These are phyloP conservation scores for Volutella citrinella DNA, from an alignment of 2,329 filamentous ascomycete species.

Conservation along the genomic window DNA sequence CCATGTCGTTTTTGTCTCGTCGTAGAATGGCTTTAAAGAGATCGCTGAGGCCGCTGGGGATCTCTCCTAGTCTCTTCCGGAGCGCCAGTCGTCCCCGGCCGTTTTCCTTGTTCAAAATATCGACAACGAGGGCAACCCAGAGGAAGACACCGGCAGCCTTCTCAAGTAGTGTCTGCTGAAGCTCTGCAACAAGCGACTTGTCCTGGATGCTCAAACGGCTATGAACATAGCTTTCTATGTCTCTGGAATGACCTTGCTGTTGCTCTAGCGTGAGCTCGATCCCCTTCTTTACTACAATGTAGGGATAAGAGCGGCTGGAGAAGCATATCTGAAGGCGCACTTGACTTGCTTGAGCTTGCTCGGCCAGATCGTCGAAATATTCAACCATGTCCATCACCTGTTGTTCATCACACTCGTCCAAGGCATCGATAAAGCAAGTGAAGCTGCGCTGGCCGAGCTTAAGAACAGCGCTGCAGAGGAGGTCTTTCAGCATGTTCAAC, in stretches of 20 bases:
- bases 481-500: background rate
- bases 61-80: background rate
- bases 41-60: slow-evolving; percentile 1
- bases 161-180: too few species aligned
- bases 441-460: background rate
- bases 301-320: slow-evolving; percentile 42
- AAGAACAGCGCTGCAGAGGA: background rate
- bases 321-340: slow-evolving; percentile 33
- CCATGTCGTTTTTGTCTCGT: background rate
- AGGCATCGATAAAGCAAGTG: slow-evolving; percentile 35
- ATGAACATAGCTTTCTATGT: slow-evolving; percentile 21
- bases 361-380: slow-evolving; percentile 36
- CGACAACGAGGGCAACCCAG: background rate
- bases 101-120: slow-evolving; percentile 1
- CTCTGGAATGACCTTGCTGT: slow-evolving; percentile 13
- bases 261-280: slow-evolving; percentile 18
- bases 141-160: too few species aligned
- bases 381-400: slow-evolving; percentile 38
- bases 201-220: too few species aligned
- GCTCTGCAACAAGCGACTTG: background rate
- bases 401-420: slow-evolving; percentile 43
- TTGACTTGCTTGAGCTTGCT: slow-evolving; percentile 13
- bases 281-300: slow-evolving; percentile 2
- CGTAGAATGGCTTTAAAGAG: slow-evolving; percentile 1
- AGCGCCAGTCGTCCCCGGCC: background rate